Percentiles rank a stretch among this genome's conserved stretches.
phyloP scores from a whole-genome alignment of 164 flowering plant genomes.

The Amborella trichopoda region DNA sequence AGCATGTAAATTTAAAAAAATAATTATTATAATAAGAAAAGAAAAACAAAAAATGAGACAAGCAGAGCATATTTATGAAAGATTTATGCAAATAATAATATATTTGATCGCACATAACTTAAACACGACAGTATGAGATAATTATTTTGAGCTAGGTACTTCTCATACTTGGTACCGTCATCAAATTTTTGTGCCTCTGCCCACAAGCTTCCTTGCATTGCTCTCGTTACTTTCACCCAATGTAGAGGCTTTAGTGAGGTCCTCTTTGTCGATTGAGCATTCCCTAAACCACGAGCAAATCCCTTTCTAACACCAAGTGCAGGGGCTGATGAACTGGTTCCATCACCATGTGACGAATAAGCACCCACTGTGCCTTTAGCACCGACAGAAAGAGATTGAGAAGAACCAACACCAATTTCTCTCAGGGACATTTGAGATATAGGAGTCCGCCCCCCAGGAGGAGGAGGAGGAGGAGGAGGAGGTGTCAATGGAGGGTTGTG shows the following conservation, averaged over 20 bases:
- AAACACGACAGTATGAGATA: too few relatives aligned
- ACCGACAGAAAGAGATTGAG: conserved; percentile 13
- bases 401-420: conserved; percentile 14
- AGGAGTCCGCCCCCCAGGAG: conserved; percentile 15
- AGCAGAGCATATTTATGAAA: too few relatives aligned
- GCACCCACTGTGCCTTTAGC: too few relatives aligned
- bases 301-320: conserved; percentile 1
- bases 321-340: not conserved
- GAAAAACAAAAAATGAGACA: too few relatives aligned
- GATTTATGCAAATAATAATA: too few relatives aligned
- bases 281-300: conserved; percentile 5
- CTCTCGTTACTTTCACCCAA: conserved; percentile 84
- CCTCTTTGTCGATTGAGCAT: conserved; percentile 26
- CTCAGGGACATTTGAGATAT: conserved; percentile 20
- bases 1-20: conserved; percentile 5
- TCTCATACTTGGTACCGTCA: conserved; percentile 54
- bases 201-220: conserved; percentile 91
- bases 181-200: conserved; percentile 74
- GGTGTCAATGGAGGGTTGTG: conserved; percentile 17
- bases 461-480: conserved; percentile 47
- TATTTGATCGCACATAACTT: too few relatives aligned
- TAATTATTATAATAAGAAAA: too few relatives aligned
- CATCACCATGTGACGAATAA: too few relatives aligned
- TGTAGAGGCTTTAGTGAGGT: conserved; percentile 63
- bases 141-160: too few relatives aligned